Conservation (phyloP, 2,329 filamentous ascomycete species). For the Calonectria fujianensis region DNA sequence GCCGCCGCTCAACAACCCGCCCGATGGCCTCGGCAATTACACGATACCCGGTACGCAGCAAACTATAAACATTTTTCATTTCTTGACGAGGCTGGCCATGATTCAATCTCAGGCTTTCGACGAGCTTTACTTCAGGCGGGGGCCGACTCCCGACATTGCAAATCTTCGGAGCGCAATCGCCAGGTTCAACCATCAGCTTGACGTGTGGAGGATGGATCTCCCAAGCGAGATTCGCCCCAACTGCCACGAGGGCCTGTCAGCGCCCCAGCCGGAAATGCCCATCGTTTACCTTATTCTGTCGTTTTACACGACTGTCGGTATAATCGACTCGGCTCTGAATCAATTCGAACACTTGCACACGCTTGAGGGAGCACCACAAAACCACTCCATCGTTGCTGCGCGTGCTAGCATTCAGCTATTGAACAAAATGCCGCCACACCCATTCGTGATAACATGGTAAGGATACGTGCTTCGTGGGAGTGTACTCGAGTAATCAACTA, state of each 20-base stretch:
- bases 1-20: not conserved
- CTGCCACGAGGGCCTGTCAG: not conserved
- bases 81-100: not conserved
- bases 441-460: conserved; percentile 9
- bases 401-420: not conserved
- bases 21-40: conserved; percentile 7
- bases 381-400: not conserved
- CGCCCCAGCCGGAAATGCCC: not conserved
- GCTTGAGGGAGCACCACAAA: not conserved
- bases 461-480: not conserved
- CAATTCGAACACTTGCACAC: not conserved
- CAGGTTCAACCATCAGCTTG: not conserved
- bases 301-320: not conserved
- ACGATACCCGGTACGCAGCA: not conserved
- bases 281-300: not conserved
- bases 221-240: not conserved
- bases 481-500: not conserved
- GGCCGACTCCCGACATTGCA: not conserved
- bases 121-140: not conserved
- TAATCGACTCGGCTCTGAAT: not conserved
- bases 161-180: not conserved
- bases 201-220: conserved; percentile 6
- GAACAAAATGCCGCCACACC: not conserved
- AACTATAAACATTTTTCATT: not conserved
- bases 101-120: conserved; percentile 2